Conservation (phyloP, 2,329 filamentous ascomycete genomes). For the Aspergillus thermomutatus region DNA sequence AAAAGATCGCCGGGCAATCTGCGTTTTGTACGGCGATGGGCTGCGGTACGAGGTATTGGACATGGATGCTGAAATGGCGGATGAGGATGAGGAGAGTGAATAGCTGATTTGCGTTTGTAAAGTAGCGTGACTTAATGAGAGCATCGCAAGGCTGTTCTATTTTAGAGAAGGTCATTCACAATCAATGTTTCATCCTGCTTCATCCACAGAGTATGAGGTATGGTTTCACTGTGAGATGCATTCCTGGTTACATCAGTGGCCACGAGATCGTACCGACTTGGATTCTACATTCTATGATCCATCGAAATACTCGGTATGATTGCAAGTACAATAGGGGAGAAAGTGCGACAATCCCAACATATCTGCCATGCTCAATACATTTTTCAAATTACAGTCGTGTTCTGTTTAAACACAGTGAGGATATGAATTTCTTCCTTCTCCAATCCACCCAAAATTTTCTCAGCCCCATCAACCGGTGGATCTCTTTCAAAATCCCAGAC, state of each 20-base stretch:
- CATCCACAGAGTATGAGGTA: slow-evolving; percentile 12
- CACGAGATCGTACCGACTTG: not conserved
- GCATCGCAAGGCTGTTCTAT: not conserved
- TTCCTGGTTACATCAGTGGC: not conserved
- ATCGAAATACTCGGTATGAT: not conserved
- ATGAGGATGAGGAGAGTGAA: slow-evolving; percentile 26
- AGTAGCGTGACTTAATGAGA: not conserved
- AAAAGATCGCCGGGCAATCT: slow-evolving; percentile 50
- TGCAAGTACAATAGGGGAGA: too few relatives aligned
- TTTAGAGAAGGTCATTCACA: not conserved
- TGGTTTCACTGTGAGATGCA: slow-evolving; percentile 1
- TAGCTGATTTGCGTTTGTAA: slow-evolving; percentile 4
- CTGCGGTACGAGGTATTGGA: slow-evolving; percentile 57
- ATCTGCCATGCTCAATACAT: too few relatives aligned
- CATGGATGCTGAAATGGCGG: slow-evolving; percentile 45
- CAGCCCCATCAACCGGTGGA: not conserved
- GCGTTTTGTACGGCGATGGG: slow-evolving; percentile 53
- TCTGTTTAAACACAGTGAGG: not conserved
- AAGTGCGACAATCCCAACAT: not conserved
- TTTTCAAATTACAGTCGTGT: not conserved
- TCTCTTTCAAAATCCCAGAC: not conserved
- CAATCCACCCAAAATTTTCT: not conserved
- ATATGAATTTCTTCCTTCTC: not conserved
- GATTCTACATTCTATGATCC: not conserved
- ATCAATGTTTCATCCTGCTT: not conserved